Evolutionary conservation across 2,329 filamentous ascomycete species (phyloP), one percentile per base, ranked within the genome.

Genomic region (Fusarium haematococcum): DNA sequence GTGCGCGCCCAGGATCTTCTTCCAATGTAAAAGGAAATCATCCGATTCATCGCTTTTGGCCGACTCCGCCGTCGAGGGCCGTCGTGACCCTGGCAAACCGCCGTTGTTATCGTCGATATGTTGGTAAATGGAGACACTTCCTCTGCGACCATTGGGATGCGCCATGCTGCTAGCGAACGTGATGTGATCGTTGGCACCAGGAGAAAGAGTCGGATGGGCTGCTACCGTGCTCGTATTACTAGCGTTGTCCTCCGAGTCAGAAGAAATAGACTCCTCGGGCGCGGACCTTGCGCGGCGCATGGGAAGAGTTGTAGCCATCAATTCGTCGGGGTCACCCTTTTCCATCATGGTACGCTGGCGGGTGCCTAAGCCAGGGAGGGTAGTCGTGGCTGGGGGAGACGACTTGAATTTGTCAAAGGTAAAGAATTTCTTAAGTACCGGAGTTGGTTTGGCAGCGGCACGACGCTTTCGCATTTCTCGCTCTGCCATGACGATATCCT

Each of bases 401-500:
- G 78, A 64, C 52, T 71, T 77, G 39, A 67, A 71, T 41, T 69
- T 79, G 35, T 74, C 57, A 16, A 78, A 73, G 9, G 76, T 60
- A 23, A 79, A 58, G 23, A 71, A 67, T 18, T 69, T 70, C 41
- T 73, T 76, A 14, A 79, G 57, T 13, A 65, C 23, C 6, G 60
- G 45, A 2, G 45, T 37, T 23, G 62, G 37, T 50, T 63, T 72
- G 13, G 39, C 18, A 18, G 59, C 71, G 35, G 63, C 62, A 14
- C 70, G 74, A 13, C 71, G 71, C 58, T 68, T 77, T 60, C 74
- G 71, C 35, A 77, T 79, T 62, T 83, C 81, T 33, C 81, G 79
- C 68, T 85, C 81, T 56, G 81, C 79, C 73, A 85, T 80, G 3
- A 87, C 86, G 65, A 92, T 85, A 50, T 85, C 82, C 65, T 87